Evolutionary conservation across 1,284 basidiomycete genomes (phyloP).

Genomic region (Entoloma clypeatum): DNA sequence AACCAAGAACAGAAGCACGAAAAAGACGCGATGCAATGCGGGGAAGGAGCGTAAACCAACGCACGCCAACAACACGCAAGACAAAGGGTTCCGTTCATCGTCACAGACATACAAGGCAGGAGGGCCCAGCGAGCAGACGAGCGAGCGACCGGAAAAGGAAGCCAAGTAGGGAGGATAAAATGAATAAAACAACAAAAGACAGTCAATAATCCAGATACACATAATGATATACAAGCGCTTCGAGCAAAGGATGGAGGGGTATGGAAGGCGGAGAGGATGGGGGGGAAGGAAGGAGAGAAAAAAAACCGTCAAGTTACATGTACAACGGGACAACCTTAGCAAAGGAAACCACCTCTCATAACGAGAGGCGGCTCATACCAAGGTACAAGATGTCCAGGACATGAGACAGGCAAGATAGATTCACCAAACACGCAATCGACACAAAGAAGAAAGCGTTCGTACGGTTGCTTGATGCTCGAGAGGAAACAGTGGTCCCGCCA

Average conservation of each 20-base stretch:
- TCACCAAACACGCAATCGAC: slow-evolving; percentile 38
- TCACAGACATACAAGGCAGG: neutral
- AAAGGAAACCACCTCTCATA: slow-evolving; percentile 34
- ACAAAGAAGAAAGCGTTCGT: slow-evolving; percentile 28
- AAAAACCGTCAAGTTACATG: slow-evolving; percentile 19
- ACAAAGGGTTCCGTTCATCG: slow-evolving; percentile 5
- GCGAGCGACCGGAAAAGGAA: slow-evolving; percentile 23
- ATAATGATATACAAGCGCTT: slow-evolving; percentile 52
- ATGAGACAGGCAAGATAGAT: slow-evolving; percentile 46
- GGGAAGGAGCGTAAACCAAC: slow-evolving; percentile 17
- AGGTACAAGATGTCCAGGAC: slow-evolving; percentile 46
- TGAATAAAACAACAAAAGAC: slow-evolving; percentile 37
- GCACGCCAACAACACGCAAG: slow-evolving; percentile 13
- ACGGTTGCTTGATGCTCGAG: slow-evolving; percentile 22
- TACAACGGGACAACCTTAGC: no score
- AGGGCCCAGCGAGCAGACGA: no score
- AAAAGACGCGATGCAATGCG: slow-evolving; percentile 29
- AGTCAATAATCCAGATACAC: slow-evolving; percentile 52
- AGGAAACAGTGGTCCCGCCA: slow-evolving; percentile 35
- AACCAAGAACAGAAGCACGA: slow-evolving; percentile 30
- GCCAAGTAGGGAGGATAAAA: slow-evolving; percentile 23
- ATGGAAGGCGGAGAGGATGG: no score
- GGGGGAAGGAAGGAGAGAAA: slow-evolving; percentile 12
- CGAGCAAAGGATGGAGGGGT: slow-evolving; percentile 41
- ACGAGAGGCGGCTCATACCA: slow-evolving; percentile 22